Base-by-base conservation (phyloP, 495 filamentous ascomycete species). In the Lepidopterella palustris region DNA sequence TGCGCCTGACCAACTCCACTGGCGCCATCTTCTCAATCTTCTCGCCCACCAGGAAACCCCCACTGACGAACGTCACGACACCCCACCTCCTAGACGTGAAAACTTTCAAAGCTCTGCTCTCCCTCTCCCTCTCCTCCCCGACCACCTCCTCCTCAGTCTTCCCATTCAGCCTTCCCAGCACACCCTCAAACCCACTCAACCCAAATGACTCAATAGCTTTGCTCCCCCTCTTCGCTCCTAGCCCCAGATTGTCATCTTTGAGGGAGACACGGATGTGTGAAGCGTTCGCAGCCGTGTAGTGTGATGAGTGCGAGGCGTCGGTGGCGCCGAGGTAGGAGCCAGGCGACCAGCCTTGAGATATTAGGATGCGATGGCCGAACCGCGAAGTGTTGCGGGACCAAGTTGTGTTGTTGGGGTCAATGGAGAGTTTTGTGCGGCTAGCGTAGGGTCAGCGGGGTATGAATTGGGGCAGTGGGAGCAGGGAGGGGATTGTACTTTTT, bases 371-470 rank as follows among this genome's bases (percentile, higher is more conserved):
- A 70, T 96, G 91, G 64, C 92, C 92, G 68, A 90, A 97, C 50
- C 83, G 82, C 47, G 80, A 78, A 60, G 88, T 90, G 65, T 89
- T 86, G 60, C 84, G 85, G 48, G 86, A 82, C 92, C 92, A 98
- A 75, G 81, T 82, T 27, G 88, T 95, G 70, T 97, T 97, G 71
- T 96, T 95, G 13, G 92, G 92, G 75, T 98, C 92, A 67, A 85
- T 75, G 49, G 88, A 86, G 52, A 97, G 80, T 72, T 92, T 96
- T 31, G 79, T 82, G 66, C 82, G 88, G 70, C 92, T 97, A 59
- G 55, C 61, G 1, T 39, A 2, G 8, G 10, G 49, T 63, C 51
- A 73, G 65, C 62, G 62, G 49, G 48, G 40, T 59, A 57, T 45
- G n/a, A 60, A 35, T 26, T 53, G 29, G 35, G 23, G n/a, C 8